A percentile compares a stretch with the other conserved stretches of the same genome.
Conservation (phyloP, 164 flowering plant genomes). For the Berberis vulgaris region DNA sequence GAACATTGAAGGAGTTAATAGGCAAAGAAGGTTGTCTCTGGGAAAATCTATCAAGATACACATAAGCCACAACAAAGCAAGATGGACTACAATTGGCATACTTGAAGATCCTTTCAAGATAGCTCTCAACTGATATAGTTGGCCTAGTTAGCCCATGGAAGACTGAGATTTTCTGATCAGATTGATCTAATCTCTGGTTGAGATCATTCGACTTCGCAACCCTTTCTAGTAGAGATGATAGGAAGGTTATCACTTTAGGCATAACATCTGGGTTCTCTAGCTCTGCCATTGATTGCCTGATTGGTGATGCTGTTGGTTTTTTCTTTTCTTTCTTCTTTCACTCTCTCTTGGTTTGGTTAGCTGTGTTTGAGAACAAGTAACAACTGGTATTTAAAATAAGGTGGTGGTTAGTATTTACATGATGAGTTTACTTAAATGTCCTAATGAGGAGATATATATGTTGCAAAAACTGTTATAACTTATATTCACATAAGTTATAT, state of each 20-base stretch:
- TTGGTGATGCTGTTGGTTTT: neutral
- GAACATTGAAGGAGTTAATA: conserved; percentile 44
- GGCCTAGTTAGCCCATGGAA: conserved; percentile 56
- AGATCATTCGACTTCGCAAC: conserved; percentile 32
- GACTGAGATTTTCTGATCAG: conserved; percentile 24
- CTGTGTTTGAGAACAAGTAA: neutral
- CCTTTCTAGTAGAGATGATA: conserved; percentile 32
- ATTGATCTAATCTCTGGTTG: neutral
- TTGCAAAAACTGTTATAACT: no score
- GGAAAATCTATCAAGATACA: conserved; percentile 48
- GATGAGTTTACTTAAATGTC: conserved; percentile 6
- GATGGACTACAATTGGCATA: conserved; percentile 64
- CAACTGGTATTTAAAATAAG: conserved; percentile 1
- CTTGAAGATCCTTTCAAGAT: conserved; percentile 57
- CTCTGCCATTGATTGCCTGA: conserved; percentile 15
- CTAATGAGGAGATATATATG: neutral
- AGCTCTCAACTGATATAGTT: conserved; percentile 36
- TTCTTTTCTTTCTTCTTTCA: neutral
- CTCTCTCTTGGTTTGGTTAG: conserved; percentile 7
- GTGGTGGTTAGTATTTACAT: conserved; percentile 2
- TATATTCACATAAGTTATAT: no score
- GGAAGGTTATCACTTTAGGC: conserved; percentile 25
- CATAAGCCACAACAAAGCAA: conserved; percentile 51
- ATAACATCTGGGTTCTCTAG: conserved; percentile 11
- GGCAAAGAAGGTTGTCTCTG: conserved; percentile 33